These are phyloP conservation scores for Globisporangium spinosum DNA, from an alignment of 352 stramenopile species.

Conservation along the genomic window DNA sequence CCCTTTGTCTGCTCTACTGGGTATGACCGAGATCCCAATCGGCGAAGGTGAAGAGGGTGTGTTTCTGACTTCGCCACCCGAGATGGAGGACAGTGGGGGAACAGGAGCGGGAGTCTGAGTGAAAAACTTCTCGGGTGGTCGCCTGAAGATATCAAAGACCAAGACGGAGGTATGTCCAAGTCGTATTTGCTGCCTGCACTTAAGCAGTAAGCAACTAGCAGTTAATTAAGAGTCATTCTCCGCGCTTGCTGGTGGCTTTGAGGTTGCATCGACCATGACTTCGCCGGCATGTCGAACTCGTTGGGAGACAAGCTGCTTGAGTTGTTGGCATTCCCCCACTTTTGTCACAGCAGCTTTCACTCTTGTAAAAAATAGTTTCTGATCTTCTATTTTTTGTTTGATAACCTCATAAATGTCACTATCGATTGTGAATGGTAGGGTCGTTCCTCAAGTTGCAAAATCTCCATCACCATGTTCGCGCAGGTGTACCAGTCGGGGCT, in stretches of 20 bases:
- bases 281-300: no score
- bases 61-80: slow-evolving; percentile 19
- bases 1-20: slow-evolving; percentile 11
- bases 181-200: slow-evolving; percentile 50
- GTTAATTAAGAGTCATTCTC: no score
- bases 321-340: no score
- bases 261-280: no score
- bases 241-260: no score
- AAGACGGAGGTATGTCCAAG: slow-evolving; percentile 35
- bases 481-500: slow-evolving; percentile 46
- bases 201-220: slow-evolving; percentile 25
- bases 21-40: slow-evolving; percentile 4
- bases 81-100: slow-evolving; percentile 12
- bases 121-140: slow-evolving; percentile 42
- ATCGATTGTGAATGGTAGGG: no score
- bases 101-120: slow-evolving; percentile 13
- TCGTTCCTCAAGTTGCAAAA: not conserved
- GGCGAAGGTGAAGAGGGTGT: slow-evolving; percentile 17
- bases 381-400: no score
- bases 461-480: slow-evolving; percentile 32
- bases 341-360: no score
- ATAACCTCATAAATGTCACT: no score
- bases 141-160: slow-evolving; percentile 25
- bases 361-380: no score
- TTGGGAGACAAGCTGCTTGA: no score